Evolutionary conservation across 148 eudicot genomes (phyloP), one percentile per base, ranked within the genome.

Genomic region (Dysphania ambrosioides): DNA sequence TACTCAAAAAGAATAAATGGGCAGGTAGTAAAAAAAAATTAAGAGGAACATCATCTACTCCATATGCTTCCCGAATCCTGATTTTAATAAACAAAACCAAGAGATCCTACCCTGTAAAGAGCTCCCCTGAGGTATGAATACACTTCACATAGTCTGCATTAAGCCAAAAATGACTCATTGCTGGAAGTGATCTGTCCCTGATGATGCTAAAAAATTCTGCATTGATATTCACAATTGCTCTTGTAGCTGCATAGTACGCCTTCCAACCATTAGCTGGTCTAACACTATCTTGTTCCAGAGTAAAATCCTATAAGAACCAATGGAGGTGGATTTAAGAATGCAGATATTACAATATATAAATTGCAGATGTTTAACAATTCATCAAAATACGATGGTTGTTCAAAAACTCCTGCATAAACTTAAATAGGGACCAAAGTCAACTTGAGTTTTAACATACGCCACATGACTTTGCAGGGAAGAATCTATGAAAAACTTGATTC

Each of bases 241-340:
- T 90, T 56, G 97, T 92, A 78, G 94, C 93, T 68, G 97, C 99
- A 86, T 95, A 95, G 77, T 95, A 95, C 27, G 99, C 99, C 87
- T 95, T 95, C 99, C 97, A 92, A 74, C 99, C 97, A 82, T 89
- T 87, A 31, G 82, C 85, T 74, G 99, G 99, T 53, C 81, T 85
- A 42, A 95, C 79, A 72, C 72, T 82, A 79, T 82, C 89, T 82
- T 95, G 99, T 75, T 95, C 99, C 87, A 84, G 58, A 29, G 96
- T 92, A 79, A 92, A 95, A 86, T 95, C 99, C 99, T 95, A 80
- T 23, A 73, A n/a, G 49, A 73, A 60, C 63, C 77, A 66, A 61
- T 51, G 42, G 69, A 79, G 44, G 16, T 30, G 67, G 61, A 44
- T 59, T 55, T 21, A 62, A 64, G 61, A 29, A 44, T 32, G 36